Evolutionary conservation across 164 flowering plant species (phyloP).

Genomic region (grape (Vitis vinifera)): ASM3070453v1 NC_081823.1:5691001-5691500

Average conservation of each 20-base stretch:
- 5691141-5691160: neutral
- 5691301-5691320: conserved; percentile 50
- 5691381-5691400: neutral
- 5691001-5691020: too few relatives aligned
- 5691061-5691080: too few relatives aligned
- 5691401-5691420: neutral
- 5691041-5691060: too few relatives aligned
- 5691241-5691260: conserved; percentile 98
- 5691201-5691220: conserved; percentile 96
- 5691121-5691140: neutral
- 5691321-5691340: neutral
- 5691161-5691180: conserved; percentile 61
- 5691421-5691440: neutral
- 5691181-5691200: conserved; percentile 96
- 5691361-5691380: neutral
- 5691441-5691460: too few relatives aligned
- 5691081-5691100: too few relatives aligned
- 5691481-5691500: neutral
- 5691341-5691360: neutral
- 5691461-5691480: too few relatives aligned
- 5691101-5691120: neutral
- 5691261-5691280: conserved; percentile 95
- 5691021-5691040: too few relatives aligned
- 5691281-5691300: conserved; percentile 96
- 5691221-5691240: conserved; percentile 99